Conservation (phyloP, 352 stramenopile genomes). For the Phytophthora boehmeriae region DNA sequence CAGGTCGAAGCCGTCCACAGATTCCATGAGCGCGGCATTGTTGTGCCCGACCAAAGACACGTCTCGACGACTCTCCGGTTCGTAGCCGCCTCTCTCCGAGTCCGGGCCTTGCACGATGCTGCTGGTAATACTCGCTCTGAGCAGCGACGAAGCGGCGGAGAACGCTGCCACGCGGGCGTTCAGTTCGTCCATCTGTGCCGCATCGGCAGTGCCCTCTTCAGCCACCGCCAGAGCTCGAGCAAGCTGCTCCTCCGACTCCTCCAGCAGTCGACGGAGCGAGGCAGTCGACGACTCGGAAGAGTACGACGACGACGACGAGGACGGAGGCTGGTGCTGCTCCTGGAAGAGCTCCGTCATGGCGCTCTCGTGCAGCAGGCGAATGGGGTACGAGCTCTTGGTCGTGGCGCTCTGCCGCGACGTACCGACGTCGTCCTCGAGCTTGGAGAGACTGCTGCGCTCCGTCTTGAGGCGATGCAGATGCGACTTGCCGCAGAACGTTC, state of each 20-base stretch:
- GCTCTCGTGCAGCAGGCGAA: conserved; percentile 47
- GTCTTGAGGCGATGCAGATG: conserved; percentile 35
- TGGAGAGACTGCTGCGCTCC: conserved; percentile 35
- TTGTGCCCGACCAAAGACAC: conserved; percentile 13
- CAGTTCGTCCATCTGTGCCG: conserved; percentile 44
- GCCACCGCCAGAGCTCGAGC: conserved; percentile 22
- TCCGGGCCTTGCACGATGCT: conserved; percentile 15
- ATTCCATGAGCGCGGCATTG: conserved; percentile 5
- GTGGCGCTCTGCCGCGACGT: conserved; percentile 2
- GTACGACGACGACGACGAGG: conserved; percentile 8
- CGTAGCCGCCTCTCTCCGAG: conserved; percentile 15
- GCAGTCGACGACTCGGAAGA: conserved; percentile 34
- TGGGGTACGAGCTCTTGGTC: conserved; percentile 9
- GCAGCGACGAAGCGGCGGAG: conserved; percentile 42
- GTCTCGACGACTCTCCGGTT: conserved; percentile 16
- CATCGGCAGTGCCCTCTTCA: conserved; percentile 23
- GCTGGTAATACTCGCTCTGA: conserved; percentile 54
- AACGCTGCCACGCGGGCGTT: conserved; percentile 42
- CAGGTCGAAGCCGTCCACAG: conserved; percentile 32
- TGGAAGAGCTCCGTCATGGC: conserved; percentile 48
- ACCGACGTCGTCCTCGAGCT: conserved; percentile 26
- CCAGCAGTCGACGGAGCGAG: conserved; percentile 32
- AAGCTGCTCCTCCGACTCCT: conserved; percentile 36
- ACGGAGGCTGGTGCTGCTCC: conserved; percentile 34
- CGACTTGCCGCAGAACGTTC: conserved; percentile 36